phyloP scores from a whole-genome alignment of 306 rosid species.

The Pyrus betulifolia region DNA sequence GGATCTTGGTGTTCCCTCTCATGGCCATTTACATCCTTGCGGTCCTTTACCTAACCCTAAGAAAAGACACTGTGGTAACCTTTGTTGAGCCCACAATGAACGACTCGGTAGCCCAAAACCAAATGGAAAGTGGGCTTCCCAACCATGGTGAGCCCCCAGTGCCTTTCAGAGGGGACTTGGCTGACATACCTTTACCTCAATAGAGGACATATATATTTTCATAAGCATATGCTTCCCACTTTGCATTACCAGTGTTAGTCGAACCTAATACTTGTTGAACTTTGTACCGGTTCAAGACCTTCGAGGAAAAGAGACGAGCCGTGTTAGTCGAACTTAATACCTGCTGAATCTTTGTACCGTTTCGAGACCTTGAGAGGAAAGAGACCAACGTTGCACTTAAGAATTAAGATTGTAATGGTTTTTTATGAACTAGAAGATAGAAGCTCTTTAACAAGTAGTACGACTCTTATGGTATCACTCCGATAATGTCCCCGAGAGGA shows the following conservation, averaged over 20 bases:
- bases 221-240: too few relatives aligned
- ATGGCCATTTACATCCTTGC: conserved; percentile 54
- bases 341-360: too few relatives aligned
- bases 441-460: too few relatives aligned
- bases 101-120: conserved; percentile 36
- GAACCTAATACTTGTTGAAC: background rate
- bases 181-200: conserved; percentile 38
- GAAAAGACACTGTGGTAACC: conserved; percentile 60
- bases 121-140: conserved; percentile 42
- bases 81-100: conserved; percentile 29
- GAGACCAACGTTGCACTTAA: background rate
- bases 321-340: too few relatives aligned
- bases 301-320: too few relatives aligned
- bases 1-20: conserved; percentile 68
- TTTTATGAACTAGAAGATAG: too few relatives aligned
- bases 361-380: too few relatives aligned
- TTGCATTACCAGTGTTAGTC: background rate
- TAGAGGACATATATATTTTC: background rate
- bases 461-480: background rate
- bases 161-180: conserved; percentile 67
- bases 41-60: conserved; percentile 50
- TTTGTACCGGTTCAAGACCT: background rate
- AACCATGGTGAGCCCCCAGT: conserved; percentile 19
- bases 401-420: too few relatives aligned
- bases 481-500: too few relatives aligned